phyloP scores from a whole-genome alignment of 2,329 filamentous ascomycete species.

The Diplocarpon mali region DNA sequence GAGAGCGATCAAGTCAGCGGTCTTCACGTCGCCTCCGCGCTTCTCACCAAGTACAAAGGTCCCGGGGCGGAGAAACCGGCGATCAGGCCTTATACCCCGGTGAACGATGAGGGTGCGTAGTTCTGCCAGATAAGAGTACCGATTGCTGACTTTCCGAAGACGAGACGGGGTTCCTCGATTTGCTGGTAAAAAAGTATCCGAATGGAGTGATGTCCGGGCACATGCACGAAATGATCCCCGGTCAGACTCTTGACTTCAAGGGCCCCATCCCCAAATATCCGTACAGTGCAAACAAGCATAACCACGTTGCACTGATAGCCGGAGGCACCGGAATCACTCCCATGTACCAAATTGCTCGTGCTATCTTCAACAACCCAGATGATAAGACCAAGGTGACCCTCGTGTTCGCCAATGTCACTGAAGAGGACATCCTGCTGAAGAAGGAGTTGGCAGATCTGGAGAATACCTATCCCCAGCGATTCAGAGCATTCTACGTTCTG shows the following conservation, averaged over 20 bases:
- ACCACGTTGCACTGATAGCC: conserved; percentile 78
- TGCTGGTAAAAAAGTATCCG: conserved; percentile 87
- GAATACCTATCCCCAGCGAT: conserved; percentile 89
- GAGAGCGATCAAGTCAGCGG: conserved; percentile 78
- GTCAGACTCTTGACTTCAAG: conserved; percentile 82
- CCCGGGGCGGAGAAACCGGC: conserved; percentile 75
- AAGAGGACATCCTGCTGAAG: conserved; percentile 88
- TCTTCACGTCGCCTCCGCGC: conserved; percentile 68
- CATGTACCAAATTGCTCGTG: conserved; percentile 88
- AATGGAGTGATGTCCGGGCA: conserved; percentile 86
- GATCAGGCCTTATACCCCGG: conserved; percentile 86
- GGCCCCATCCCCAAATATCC: conserved; percentile 90
- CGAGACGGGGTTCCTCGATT: conserved; percentile 68
- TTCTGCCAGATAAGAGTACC: background rate
- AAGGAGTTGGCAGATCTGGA: conserved; percentile 76
- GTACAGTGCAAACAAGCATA: conserved; percentile 86
- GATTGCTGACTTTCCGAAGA: conserved; percentile 38
- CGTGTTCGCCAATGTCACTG: conserved; percentile 79
- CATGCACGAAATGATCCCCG: conserved; percentile 70
- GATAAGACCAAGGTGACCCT: conserved; percentile 98
- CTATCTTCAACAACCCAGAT: conserved; percentile 90
- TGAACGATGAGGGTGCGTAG: conserved; percentile 63
- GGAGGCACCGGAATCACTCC: conserved; percentile 95
- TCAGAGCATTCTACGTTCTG: conserved; percentile 89
- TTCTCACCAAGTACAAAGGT: conserved; percentile 87